phyloP scores from a whole-genome alignment of 306 rosid species.

The Ceratonia siliqua region DNA sequence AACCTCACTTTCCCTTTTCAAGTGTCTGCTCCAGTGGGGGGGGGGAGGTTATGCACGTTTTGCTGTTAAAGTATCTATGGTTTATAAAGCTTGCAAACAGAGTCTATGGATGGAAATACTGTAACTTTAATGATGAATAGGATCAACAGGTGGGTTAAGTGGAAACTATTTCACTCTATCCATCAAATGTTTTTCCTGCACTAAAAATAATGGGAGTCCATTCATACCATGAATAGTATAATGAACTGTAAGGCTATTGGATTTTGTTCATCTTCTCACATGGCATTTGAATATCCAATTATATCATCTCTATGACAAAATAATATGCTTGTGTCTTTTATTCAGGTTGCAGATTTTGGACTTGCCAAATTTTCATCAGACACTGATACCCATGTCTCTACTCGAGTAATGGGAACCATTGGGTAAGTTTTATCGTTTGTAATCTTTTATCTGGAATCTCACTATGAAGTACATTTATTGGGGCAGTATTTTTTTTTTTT shows the following conservation, averaged over 20 bases:
- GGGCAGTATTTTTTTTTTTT: background rate
- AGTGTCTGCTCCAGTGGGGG: background rate
- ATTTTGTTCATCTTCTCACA: background rate
- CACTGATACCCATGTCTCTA: conserved; percentile 64
- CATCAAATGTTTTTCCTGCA: background rate
- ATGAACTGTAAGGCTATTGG: background rate
- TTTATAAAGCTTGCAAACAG: background rate
- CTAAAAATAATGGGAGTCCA: background rate
- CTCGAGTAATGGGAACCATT: conserved; percentile 75
- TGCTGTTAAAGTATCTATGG: background rate
- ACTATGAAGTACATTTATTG: background rate
- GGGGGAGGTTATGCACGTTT: background rate
- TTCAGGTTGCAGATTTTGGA: conserved; percentile 74
- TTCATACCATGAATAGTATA: background rate
- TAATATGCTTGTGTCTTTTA: background rate
- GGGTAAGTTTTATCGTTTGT: conserved; percentile 46
- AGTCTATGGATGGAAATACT: background rate
- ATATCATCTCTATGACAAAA: background rate
- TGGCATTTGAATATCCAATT: conserved; percentile 7
- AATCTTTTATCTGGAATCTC: conserved; percentile 13
- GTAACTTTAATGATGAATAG: conserved; percentile 5
- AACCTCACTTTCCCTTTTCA: conserved; percentile 3
- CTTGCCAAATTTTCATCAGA: conserved; percentile 59
- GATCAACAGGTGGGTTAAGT: background rate
- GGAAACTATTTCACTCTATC: background rate